These are phyloP conservation scores for Ploettnerulaceae sp. DNA, from an alignment of 2,329 filamentous ascomycete genomes.

Conservation along the genomic window DNA sequence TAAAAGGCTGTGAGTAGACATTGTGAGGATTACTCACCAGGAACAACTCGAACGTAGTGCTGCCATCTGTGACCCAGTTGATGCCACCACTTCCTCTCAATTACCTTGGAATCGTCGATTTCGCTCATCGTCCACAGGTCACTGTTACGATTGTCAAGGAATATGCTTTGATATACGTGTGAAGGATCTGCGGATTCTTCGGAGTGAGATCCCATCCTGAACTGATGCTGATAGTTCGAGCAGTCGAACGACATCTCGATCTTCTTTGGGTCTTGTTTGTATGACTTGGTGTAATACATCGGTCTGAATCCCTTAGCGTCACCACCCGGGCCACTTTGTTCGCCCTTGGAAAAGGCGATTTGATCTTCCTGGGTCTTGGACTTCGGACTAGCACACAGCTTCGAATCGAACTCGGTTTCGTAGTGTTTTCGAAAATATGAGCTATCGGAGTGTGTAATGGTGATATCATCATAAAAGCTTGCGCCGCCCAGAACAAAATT, in stretches of 20 bases:
- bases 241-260: conserved; percentile 72
- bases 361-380: conserved; percentile 38
- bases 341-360: conserved; percentile 40
- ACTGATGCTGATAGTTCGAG: conserved; percentile 70
- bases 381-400: conserved; percentile 47
- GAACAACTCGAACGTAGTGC: conserved; percentile 61
- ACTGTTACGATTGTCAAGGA: conserved; percentile 53
- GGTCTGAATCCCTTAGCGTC: conserved; percentile 50
- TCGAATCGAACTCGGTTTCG: conserved; percentile 52
- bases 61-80: conserved; percentile 55
- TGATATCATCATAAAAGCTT: conserved; percentile 65
- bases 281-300: conserved; percentile 63
- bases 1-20: background rate
- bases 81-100: conserved; percentile 63
- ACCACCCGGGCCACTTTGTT: conserved; percentile 48
- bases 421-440: conserved; percentile 65
- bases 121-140: conserved; percentile 55
- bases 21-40: conserved; percentile 30
- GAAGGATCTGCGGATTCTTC: conserved; percentile 37
- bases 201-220: conserved; percentile 40
- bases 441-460: conserved; percentile 61
- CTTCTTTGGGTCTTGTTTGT: conserved; percentile 49
- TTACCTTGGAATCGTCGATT: conserved; percentile 55
- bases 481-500: conserved; percentile 65
- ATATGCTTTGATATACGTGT: conserved; percentile 68